Conservation (phyloP, 805 yeast genomes). For the Starmera caribaea region DNA sequence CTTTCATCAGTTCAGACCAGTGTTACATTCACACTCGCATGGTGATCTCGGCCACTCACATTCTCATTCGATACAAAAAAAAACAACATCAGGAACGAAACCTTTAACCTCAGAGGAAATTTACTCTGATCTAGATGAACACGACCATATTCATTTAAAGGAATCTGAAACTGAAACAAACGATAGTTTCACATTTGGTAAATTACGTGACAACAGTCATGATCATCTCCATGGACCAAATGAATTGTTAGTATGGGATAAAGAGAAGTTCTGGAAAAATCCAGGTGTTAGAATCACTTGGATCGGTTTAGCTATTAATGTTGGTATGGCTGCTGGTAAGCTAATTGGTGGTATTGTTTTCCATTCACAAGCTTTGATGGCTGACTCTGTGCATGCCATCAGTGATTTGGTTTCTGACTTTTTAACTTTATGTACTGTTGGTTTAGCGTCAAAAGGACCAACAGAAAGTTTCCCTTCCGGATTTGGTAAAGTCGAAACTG, state of each 20-base stretch:
- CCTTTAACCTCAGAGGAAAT: background rate
- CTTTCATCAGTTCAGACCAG: no score
- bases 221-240: conserved; percentile 24
- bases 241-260: conserved; percentile 26
- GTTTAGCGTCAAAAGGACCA: conserved; percentile 56
- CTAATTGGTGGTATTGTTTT: conserved; percentile 84
- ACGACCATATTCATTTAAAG: conserved; percentile 31
- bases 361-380: conserved; percentile 90
- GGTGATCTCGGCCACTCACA: background rate
- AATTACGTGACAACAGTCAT: conserved; percentile 22
- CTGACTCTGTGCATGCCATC: conserved; percentile 91
- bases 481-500: conserved; percentile 85
- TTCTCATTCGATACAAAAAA: background rate
- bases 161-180: conserved; percentile 33
- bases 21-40: conserved; percentile 5
- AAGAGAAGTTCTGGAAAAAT: conserved; percentile 40
- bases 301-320: conserved; percentile 78
- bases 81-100: background rate
- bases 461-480: conserved; percentile 67
- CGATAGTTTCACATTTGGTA: conserved; percentile 28
- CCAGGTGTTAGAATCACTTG: conserved; percentile 92
- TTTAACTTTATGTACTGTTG: conserved; percentile 81
- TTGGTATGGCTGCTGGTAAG: conserved; percentile 79
- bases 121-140: conserved; percentile 12
- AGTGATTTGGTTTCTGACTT: conserved; percentile 88